phyloP scores from a whole-genome alignment of 2,329 filamentous ascomycete genomes.

The Talaromyces piceae region DNA sequence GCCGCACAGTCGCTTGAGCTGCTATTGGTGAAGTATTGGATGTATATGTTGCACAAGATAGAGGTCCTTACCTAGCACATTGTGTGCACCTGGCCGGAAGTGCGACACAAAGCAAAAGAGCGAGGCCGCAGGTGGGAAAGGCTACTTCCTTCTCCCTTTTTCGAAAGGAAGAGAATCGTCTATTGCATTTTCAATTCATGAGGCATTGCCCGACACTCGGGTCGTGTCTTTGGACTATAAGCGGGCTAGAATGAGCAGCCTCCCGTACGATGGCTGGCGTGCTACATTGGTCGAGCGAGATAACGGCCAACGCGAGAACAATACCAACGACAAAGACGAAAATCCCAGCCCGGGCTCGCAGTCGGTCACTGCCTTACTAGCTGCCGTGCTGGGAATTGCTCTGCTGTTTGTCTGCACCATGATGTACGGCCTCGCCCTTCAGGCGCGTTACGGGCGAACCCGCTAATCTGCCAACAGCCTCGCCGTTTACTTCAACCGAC shows the following conservation, averaged over 20 bases:
- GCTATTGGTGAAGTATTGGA: background rate
- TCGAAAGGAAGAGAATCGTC: background rate
- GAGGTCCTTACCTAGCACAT: conserved; percentile 1
- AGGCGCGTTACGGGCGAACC: background rate
- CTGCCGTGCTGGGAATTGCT: conserved; percentile 9
- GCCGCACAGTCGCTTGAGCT: background rate
- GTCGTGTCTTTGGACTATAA: background rate
- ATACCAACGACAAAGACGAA: background rate
- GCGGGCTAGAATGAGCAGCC: background rate
- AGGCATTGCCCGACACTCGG: background rate
- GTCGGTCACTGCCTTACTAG: conserved; percentile 10
- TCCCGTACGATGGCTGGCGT: background rate
- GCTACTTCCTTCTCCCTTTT: no score
- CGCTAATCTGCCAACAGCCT: conserved; percentile 16
- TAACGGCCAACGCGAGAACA: background rate
- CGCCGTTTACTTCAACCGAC: conserved; percentile 28
- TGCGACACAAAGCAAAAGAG: background rate
- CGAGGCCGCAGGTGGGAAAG: background rate
- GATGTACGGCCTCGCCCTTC: conserved; percentile 7
- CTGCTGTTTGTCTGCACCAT: conserved; percentile 9
- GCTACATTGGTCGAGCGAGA: background rate
- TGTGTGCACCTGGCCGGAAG: background rate
- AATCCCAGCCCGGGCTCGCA: background rate
- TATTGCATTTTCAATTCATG: background rate
- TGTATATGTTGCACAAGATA: background rate